Evolutionary conservation across 768 basidiomycete genomes (phyloP).

Genomic region (Boletus rufocinnamomeus): DNA sequence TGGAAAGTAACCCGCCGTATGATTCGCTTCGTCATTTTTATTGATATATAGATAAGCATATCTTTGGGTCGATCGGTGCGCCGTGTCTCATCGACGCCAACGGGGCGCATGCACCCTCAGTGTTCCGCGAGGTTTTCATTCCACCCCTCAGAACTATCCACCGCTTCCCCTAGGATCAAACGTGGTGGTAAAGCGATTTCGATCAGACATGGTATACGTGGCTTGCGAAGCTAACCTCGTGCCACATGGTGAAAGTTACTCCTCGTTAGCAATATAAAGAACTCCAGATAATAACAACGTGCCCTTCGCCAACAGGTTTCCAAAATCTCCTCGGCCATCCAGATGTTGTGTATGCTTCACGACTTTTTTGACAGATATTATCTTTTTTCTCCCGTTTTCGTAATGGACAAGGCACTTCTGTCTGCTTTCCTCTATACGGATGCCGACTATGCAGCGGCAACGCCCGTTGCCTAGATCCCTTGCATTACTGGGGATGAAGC

Average conservation of each 20-base stretch:
- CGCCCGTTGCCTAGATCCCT: background rate
- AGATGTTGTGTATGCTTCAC: background rate
- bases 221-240: background rate
- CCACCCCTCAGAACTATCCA: background rate
- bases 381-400: too few relatives aligned
- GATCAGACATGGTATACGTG: background rate
- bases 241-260: background rate
- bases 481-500: too few relatives aligned
- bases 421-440: background rate
- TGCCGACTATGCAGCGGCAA: background rate
- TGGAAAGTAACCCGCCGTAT: background rate
- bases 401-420: background rate
- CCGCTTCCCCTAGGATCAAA: constrained; percentile 1
- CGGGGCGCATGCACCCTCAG: background rate
- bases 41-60: background rate
- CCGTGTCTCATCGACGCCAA: background rate
- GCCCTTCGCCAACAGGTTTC: background rate
- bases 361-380: background rate
- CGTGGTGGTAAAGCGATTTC: background rate
- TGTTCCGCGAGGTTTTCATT: constrained; percentile 9
- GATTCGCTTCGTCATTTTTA: background rate
- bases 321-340: background rate
- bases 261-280: background rate
- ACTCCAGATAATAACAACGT: background rate
- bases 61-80: background rate